These are phyloP conservation scores for Xylaria sp. DNA, from an alignment of 2,329 filamentous ascomycete genomes.

Conservation along the genomic window DNA sequence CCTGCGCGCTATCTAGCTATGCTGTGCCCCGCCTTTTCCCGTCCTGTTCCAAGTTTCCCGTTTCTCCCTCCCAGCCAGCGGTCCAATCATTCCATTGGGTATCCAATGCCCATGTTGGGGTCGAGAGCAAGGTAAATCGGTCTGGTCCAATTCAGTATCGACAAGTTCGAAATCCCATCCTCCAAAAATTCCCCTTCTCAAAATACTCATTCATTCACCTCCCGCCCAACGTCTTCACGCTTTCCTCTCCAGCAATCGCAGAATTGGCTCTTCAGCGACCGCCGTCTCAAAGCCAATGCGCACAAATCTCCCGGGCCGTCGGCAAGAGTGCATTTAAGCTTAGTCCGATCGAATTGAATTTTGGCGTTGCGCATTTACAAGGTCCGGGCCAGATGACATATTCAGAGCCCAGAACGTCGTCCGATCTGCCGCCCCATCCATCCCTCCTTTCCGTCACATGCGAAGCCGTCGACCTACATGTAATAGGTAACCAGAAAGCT, in stretches of 20 bases:
- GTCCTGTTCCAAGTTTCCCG: slow-evolving; percentile 23
- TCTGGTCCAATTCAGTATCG: slow-evolving; percentile 38
- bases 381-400: slow-evolving; percentile 16
- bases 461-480: slow-evolving; percentile 29
- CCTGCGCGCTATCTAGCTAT: background rate
- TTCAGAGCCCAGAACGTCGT: background rate
- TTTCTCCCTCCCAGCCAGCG: slow-evolving; percentile 9
- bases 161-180: slow-evolving; percentile 42
- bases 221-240: slow-evolving; percentile 17
- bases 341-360: background rate
- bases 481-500: slow-evolving; percentile 11
- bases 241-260: slow-evolving; percentile 11
- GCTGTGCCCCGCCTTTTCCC: slow-evolving; percentile 28
- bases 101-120: slow-evolving; percentile 17
- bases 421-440: background rate
- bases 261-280: background rate
- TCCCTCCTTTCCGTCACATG: slow-evolving; percentile 38
- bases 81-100: slow-evolving; percentile 21
- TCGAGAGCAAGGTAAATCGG: slow-evolving; percentile 19
- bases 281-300: background rate
- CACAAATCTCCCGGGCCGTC: background rate
- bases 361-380: slow-evolving; percentile 24
- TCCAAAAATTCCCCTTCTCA: slow-evolving; percentile 33
- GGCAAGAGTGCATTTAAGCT: slow-evolving; percentile 3
- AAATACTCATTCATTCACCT: slow-evolving; percentile 11